phyloP scores from a whole-genome alignment of 768 basidiomycete species.

The Melanogaster broomeanus region DNA sequence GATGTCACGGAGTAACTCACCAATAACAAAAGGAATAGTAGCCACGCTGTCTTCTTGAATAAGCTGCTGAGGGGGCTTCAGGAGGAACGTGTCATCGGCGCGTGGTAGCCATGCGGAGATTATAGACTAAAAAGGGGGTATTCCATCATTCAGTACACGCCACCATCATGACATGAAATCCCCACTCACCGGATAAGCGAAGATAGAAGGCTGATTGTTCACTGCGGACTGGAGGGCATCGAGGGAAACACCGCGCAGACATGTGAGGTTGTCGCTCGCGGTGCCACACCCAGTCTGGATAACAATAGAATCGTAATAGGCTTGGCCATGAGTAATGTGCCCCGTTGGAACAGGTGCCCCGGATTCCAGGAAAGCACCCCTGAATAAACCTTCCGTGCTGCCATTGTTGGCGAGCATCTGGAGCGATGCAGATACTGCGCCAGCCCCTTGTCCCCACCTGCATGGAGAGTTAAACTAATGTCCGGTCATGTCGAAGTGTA shows the following conservation, averaged over 20 bases:
- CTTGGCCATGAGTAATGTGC: constrained; percentile 22
- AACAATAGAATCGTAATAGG: constrained; percentile 33
- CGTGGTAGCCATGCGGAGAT: constrained; percentile 50
- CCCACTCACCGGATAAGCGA: constrained; percentile 33
- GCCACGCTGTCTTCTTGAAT: constrained; percentile 47
- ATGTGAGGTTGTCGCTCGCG: constrained; percentile 30
- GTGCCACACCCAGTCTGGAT: constrained; percentile 29
- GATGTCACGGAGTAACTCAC: constrained; percentile 21
- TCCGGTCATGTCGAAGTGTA: too few relatives aligned
- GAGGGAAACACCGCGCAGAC: constrained; percentile 35
- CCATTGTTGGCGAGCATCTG: constrained; percentile 31
- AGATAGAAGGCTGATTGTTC: constrained; percentile 30
- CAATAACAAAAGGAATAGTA: constrained; percentile 49
- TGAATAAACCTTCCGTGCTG: constrained; percentile 24
- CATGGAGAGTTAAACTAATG: neutral
- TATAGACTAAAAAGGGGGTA: constrained; percentile 35
- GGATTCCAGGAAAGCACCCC: constrained; percentile 40
- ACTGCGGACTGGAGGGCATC: constrained; percentile 32
- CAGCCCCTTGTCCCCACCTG: constrained; percentile 39
- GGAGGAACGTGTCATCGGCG: constrained; percentile 51
- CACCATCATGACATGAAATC: neutral
- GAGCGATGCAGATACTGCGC: constrained; percentile 34
- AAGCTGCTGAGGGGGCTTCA: constrained; percentile 43
- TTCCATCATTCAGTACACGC: neutral
- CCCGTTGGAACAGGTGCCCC: constrained; percentile 33